Conservation (phyloP, 2,329 filamentous ascomycete genomes). For the Fusarium circinatum region DNA sequence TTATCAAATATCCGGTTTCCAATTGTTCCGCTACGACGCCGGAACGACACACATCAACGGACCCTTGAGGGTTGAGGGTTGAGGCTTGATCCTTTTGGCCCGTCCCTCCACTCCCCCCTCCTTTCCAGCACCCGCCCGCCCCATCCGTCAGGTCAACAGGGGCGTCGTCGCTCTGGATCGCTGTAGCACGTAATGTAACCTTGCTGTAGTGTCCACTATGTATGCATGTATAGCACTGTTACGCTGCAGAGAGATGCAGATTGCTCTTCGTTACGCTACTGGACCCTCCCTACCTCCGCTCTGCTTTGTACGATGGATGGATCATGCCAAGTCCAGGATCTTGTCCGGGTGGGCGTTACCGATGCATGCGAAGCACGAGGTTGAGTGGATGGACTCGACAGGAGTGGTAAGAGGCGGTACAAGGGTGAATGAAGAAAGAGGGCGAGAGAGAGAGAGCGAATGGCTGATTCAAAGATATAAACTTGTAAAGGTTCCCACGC, state of each 20-base stretch:
- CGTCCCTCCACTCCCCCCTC: background rate
- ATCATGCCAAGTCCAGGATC: slow-evolving; percentile 30
- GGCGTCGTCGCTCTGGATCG: background rate
- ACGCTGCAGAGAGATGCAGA: background rate
- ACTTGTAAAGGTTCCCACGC: slow-evolving; percentile 31
- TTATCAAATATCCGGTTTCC: background rate
- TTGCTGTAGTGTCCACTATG: background rate
- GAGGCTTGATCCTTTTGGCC: slow-evolving; percentile 3
- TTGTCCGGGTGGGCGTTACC: slow-evolving; percentile 21
- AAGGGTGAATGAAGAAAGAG: slow-evolving; percentile 1
- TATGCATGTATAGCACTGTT: background rate
- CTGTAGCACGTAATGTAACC: background rate
- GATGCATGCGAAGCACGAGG: slow-evolving; percentile 28
- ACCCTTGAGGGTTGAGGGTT: background rate
- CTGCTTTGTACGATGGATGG: slow-evolving; percentile 6
- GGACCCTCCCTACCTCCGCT: background rate
- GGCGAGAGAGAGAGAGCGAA: slow-evolving; percentile 1
- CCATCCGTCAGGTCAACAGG: slow-evolving; percentile 34
- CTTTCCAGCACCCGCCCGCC: slow-evolving; percentile 2
- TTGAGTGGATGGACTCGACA: slow-evolving; percentile 27
- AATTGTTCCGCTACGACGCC: background rate
- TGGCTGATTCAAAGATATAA: slow-evolving; percentile 29
- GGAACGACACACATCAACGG: background rate
- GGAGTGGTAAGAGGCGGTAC: slow-evolving; percentile 23
- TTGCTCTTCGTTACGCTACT: background rate